Evolutionary conservation across 208 protist genomes (phyloP).

Genomic region (Naegleria gruberi): DNA sequence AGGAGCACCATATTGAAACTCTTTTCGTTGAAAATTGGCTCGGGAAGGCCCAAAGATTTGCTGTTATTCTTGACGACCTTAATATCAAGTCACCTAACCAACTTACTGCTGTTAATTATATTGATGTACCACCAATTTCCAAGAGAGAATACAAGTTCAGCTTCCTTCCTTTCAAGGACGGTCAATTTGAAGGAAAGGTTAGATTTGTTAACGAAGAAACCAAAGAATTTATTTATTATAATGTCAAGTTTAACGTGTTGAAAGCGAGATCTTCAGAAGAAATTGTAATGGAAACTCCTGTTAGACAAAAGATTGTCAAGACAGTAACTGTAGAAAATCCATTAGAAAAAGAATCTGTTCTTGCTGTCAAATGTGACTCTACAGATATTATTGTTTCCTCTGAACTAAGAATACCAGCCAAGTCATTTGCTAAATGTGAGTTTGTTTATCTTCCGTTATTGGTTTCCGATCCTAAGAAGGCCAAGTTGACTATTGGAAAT

Average conservation of each 20-base stretch:
- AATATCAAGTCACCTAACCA: constrained; percentile 44
- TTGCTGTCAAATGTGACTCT: constrained; percentile 45
- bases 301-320: constrained; percentile 62
- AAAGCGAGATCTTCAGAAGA: constrained; percentile 40
- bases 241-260: constrained; percentile 61
- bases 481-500: constrained; percentile 54
- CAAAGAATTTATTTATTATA: constrained; percentile 70
- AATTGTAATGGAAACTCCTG: constrained; percentile 61
- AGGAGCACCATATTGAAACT: constrained; percentile 41
- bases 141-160: constrained; percentile 59
- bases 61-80: constrained; percentile 51
- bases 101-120: constrained; percentile 51
- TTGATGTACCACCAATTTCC: constrained; percentile 71
- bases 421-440: constrained; percentile 49
- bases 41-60: constrained; percentile 63
- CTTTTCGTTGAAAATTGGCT: constrained; percentile 74
- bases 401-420: constrained; percentile 51
- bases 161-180: constrained; percentile 67
- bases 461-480: constrained; percentile 47
- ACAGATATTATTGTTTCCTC: constrained; percentile 53
- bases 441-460: constrained; percentile 80
- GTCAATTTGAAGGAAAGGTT: constrained; percentile 53
- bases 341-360: constrained; percentile 56
- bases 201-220: constrained; percentile 53
- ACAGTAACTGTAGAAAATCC: constrained; percentile 74